These are phyloP conservation scores for Fusarium anthophilum DNA, from an alignment of 2,329 filamentous ascomycete species.

Conservation along the genomic window DNA sequence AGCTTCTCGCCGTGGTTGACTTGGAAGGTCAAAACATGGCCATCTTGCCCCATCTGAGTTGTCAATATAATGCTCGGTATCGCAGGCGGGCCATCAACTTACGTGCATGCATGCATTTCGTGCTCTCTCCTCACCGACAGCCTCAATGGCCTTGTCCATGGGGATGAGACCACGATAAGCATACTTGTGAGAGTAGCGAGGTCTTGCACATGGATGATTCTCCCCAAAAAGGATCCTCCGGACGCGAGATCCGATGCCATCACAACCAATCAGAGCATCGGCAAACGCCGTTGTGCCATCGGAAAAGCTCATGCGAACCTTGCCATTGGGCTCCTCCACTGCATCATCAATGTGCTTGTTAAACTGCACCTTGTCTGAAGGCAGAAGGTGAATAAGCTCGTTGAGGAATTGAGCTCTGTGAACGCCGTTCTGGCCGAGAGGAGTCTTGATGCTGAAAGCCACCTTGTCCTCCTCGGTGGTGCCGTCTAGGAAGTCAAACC, in stretches of 20 bases:
- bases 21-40: constrained; percentile 68
- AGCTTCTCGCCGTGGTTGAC: constrained; percentile 64
- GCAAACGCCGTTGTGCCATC: constrained; percentile 52
- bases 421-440: constrained; percentile 44
- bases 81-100: neutral
- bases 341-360: constrained; percentile 49
- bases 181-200: constrained; percentile 63
- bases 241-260: constrained; percentile 70
- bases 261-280: constrained; percentile 64
- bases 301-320: constrained; percentile 47
- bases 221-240: constrained; percentile 59
- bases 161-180: constrained; percentile 60
- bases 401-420: constrained; percentile 53
- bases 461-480: constrained; percentile 11
- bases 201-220: constrained; percentile 49
- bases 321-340: constrained; percentile 36
- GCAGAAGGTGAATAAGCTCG: constrained; percentile 51
- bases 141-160: constrained; percentile 62
- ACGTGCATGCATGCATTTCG: constrained; percentile 44
- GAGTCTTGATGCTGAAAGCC: constrained; percentile 28
- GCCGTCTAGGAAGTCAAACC: constrained; percentile 41
- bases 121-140: constrained; percentile 53
- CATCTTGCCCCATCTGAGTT: constrained; percentile 54
- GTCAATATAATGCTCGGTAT: neutral
- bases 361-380: constrained; percentile 45